Percentiles rank a stretch among this genome's conserved stretches.
phyloP scores from a whole-genome alignment of 805 yeast genomes.

The Candida saitoana region DNA sequence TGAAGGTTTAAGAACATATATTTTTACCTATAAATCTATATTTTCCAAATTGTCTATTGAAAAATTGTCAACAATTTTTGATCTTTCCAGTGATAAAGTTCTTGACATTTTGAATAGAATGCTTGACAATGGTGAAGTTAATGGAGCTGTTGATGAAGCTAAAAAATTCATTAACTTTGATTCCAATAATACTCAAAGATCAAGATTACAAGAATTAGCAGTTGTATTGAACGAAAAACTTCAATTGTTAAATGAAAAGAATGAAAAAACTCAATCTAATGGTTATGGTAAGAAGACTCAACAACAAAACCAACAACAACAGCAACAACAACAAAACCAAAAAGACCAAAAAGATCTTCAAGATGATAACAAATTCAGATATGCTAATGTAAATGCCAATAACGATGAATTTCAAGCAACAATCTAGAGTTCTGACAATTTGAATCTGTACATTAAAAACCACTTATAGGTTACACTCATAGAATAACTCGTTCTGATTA shows the following conservation, averaged over 20 bases:
- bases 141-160: constrained; percentile 70
- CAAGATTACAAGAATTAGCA: constrained; percentile 85
- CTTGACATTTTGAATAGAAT: constrained; percentile 64
- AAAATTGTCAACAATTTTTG: constrained; percentile 64
- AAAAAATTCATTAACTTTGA: constrained; percentile 58
- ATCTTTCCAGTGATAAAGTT: constrained; percentile 53
- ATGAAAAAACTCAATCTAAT: constrained; percentile 77
- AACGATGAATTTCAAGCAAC: constrained; percentile 42
- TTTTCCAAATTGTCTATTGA: constrained; percentile 70
- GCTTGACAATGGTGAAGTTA: constrained; percentile 73
- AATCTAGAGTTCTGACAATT: constrained; percentile 12
- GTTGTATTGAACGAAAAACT: constrained; percentile 79
- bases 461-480: background rate
- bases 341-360: constrained; percentile 19
- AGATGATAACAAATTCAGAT: constrained; percentile 39
- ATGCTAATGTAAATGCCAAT: constrained; percentile 41
- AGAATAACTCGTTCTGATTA: background rate
- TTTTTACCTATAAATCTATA: constrained; percentile 76
- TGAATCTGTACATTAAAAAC: constrained; percentile 1
- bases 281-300: constrained; percentile 51
- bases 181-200: constrained; percentile 70
- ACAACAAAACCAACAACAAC: constrained; percentile 35
- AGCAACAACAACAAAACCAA: constrained; percentile 29
- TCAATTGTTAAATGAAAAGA: constrained; percentile 72
- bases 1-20: constrained; percentile 90